Evolutionary conservation across 306 rosid species (phyloP).

Genomic region (Elaeagnus macrophylla): DNA sequence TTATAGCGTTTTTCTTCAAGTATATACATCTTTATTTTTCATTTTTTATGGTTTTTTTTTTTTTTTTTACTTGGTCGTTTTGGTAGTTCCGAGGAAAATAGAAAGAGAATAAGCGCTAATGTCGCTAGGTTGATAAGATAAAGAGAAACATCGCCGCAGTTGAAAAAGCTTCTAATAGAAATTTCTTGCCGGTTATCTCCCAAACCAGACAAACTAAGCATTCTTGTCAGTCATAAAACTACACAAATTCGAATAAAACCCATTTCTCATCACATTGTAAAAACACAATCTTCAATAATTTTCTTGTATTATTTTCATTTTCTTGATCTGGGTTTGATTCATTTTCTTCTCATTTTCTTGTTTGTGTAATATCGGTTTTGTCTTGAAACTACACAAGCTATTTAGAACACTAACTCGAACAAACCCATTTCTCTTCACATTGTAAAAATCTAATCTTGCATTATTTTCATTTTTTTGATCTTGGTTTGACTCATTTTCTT

Average conservation of each 20-base stretch:
- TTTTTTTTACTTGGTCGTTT: conserved; percentile 23
- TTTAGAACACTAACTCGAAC: too few species aligned
- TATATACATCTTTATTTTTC: neutral
- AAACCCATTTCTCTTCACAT: too few species aligned
- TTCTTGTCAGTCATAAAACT: conserved; percentile 39
- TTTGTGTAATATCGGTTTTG: neutral
- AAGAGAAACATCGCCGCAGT: conserved; percentile 59
- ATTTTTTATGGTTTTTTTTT: conserved; percentile 15
- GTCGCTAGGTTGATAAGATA: conserved; percentile 53
- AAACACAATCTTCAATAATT: neutral
- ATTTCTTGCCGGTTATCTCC: conserved; percentile 55
- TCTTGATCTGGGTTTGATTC: neutral
- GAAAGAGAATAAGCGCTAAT: conserved; percentile 40
- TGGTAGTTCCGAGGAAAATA: conserved; percentile 52
- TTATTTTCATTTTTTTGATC: too few species aligned
- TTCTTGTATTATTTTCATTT: neutral
- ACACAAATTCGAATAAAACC: neutral
- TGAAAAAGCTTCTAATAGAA: conserved; percentile 47
- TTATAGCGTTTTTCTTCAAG: neutral
- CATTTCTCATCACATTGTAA: neutral
- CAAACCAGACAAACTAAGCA: conserved; percentile 34
- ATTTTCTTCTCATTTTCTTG: neutral
- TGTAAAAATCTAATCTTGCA: too few species aligned
- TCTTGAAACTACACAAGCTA: too few species aligned
- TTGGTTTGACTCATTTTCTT: too few species aligned